Evolutionary conservation across 106 monocot species (phyloP).

Genomic region (Dendrobium chrysotoxum): DNA sequence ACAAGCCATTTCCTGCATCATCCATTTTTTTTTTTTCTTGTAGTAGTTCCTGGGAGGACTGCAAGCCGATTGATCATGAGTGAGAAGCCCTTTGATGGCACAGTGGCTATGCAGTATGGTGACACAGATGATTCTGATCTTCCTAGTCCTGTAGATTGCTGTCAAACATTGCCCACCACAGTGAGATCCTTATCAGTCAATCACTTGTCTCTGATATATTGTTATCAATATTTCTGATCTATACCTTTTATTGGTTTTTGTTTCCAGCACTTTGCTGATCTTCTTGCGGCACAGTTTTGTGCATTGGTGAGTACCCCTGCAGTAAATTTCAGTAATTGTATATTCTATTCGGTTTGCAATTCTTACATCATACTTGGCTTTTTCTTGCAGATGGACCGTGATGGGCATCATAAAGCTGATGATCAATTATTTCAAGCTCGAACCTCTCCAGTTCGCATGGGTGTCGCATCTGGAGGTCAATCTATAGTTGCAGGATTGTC

Average conservation of each 20-base stretch:
- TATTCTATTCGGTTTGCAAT: background rate
- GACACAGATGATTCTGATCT: slow-evolving; percentile 49
- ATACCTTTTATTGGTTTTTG: background rate
- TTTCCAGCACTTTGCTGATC: slow-evolving; percentile 68
- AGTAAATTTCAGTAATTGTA: slow-evolving; percentile 10
- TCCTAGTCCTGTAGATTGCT: slow-evolving; percentile 27
- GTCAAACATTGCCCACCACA: slow-evolving; percentile 45
- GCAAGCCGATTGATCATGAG: slow-evolving; percentile 33
- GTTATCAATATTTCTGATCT: background rate
- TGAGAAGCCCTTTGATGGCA: slow-evolving; percentile 67
- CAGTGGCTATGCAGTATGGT: slow-evolving; percentile 66
- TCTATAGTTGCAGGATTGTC: slow-evolving; percentile 20
- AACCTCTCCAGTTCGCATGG: slow-evolving; percentile 18
- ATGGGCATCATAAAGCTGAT: slow-evolving; percentile 60
- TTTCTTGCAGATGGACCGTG: slow-evolving; percentile 50
- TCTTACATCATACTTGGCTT: background rate
- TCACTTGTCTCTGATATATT: background rate
- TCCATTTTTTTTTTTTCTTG: background rate
- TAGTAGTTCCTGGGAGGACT: slow-evolving; percentile 15
- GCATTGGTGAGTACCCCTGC: slow-evolving; percentile 37
- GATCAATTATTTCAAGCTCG: slow-evolving; percentile 60
- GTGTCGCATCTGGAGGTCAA: slow-evolving; percentile 20
- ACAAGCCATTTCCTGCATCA: background rate
- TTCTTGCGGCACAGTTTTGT: slow-evolving; percentile 67
- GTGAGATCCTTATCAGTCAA: slow-evolving; percentile 33